Evolutionary conservation across 139 green algal genomes (phyloP).

Genomic region (Auxenochlorella protothecoides): DNA sequence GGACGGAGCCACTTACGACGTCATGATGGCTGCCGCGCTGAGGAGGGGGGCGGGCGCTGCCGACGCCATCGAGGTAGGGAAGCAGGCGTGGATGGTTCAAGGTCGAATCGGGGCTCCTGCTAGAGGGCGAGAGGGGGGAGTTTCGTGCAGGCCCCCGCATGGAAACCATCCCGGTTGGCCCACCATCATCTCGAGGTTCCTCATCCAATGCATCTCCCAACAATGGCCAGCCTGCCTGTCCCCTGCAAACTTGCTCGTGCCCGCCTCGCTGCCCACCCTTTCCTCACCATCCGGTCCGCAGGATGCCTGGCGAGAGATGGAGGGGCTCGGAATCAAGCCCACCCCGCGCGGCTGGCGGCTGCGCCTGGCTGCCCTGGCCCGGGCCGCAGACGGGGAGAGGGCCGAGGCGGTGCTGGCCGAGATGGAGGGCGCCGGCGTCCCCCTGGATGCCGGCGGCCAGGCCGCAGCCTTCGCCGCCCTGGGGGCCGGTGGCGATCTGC

Average conservation of each 20-base stretch:
- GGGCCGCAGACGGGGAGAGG: no score
- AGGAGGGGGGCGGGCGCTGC: neutral
- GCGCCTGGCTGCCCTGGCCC: neutral
- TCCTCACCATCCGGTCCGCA: neutral
- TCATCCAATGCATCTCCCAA: no score
- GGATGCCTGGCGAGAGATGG: slow-evolving; percentile 8
- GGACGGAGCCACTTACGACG: slow-evolving; percentile 6
- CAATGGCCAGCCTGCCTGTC: no score
- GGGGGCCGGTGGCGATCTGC: neutral
- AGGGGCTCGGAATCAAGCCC: slow-evolving; percentile 6
- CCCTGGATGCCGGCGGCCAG: neutral
- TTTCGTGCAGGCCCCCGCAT: neutral
- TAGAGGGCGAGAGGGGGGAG: neutral
- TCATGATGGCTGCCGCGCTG: slow-evolving; percentile 2
- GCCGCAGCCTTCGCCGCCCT: neutral
- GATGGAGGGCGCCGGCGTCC: neutral
- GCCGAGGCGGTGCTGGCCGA: neutral
- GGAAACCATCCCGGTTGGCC: no score
- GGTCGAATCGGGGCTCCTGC: neutral
- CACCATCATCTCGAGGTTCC: no score
- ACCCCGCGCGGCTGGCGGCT: slow-evolving; percentile 2
- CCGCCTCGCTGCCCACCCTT: neutral
- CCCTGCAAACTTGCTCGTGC: no score
- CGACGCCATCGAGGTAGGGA: neutral
- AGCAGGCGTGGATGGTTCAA: neutral